Evolutionary conservation across 345 rosid genomes (phyloP), one percentile per base, ranked within the genome.

Genomic region (Eucalyptus paniculata): DNA sequence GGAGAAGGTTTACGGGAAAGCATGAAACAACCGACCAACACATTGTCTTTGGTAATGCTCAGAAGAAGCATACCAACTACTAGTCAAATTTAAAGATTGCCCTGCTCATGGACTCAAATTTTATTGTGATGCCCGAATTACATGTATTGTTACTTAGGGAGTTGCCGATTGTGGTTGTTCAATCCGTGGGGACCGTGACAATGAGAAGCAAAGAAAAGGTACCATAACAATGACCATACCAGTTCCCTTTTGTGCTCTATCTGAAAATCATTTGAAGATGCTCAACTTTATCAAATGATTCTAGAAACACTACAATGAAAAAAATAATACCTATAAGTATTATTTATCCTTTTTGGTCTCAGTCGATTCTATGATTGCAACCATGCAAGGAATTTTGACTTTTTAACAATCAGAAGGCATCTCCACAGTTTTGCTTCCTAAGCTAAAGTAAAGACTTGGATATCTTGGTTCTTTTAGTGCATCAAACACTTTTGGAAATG

Each of bases 111-210:
- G 34, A 4, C 77, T 65, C 19, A 62, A n/a, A 69, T 47, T 37
- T 86, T 87, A 40, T 72, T 88, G n/a, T 90, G 21, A 88, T 53
- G 9, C 69, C 2, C 15, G 21, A 82, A 69, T 88, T 50, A 67
- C 30, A 49, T 37, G 40, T 44, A 86, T 89, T 47, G 45, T 88
- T 53, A 86, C 92, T 87, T 89, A 97, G 96, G 98, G 98, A 4
- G 97, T 95, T 89, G 98, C 99, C 80, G 95, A 96, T 92, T 96
- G 97, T 90, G 99, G 99, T 90, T 95, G 96, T 92, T 97, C 98
- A 9, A 95, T 97, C 83, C 94, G 99, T 44, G 97, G 95, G 92
- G 99, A 98, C 8, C 96, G 96, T 90, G 99, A 95, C 54, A 97
- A 98, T 32, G 98, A 97, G 94, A 91, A 94, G 92, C 87, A 93